Evolutionary conservation across 148 eudicot genomes (phyloP).

Genomic region (Vaccinium macrocarpon): DNA sequence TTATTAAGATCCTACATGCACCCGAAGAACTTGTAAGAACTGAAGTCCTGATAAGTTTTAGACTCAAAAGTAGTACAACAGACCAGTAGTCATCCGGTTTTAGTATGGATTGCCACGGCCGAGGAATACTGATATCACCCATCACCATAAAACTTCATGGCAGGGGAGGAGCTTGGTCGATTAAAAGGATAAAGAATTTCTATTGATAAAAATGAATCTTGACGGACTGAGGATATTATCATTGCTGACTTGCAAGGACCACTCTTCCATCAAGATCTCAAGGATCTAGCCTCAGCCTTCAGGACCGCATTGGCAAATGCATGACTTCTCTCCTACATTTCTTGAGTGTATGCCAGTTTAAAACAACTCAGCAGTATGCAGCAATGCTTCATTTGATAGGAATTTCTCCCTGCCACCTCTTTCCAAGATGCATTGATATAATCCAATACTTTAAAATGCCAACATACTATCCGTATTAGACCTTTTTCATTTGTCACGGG

Average conservation of each 20-base stretch:
- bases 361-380: neutral
- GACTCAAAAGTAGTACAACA: neutral
- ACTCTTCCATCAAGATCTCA: too few species aligned
- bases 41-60: neutral
- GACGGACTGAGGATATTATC: too few species aligned
- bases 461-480: neutral
- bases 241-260: too few species aligned
- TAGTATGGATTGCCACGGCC: neutral
- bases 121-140: neutral
- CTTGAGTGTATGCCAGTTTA: neutral
- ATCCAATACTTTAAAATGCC: neutral
- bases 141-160: neutral
- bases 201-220: too few species aligned
- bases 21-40: neutral
- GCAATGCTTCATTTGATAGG: neutral
- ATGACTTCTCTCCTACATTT: neutral
- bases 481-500: neutral
- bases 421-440: neutral
- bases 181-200: too few species aligned
- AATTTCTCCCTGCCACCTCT: neutral
- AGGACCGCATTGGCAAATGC: neutral
- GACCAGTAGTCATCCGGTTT: neutral
- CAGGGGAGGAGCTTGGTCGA: too few species aligned
- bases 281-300: neutral
- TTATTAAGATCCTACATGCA: neutral